These are phyloP conservation scores for Arachnopeziza araneosa DNA, from an alignment of 2,329 filamentous ascomycete genomes.

Conservation along the genomic window DNA sequence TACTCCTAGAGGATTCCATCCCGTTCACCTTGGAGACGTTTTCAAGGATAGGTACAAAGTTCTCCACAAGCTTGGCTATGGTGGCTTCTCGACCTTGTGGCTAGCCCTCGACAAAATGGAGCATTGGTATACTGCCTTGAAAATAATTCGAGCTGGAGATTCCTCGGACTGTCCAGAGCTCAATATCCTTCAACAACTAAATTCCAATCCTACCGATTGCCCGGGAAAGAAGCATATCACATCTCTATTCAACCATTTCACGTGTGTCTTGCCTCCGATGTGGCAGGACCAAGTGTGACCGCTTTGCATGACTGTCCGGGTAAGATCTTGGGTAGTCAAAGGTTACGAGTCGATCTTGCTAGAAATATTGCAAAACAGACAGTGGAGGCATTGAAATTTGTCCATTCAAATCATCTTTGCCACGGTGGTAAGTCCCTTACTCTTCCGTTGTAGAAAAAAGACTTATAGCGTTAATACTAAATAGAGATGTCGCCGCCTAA, in stretches of 20 bases:
- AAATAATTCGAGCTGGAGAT: neutral
- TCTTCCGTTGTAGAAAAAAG: too few species aligned
- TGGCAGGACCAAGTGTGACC: neutral
- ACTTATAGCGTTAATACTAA: too few species aligned
- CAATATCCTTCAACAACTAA: neutral
- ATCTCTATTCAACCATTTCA: neutral
- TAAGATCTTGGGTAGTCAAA: neutral
- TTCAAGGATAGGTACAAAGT: conserved; percentile 31
- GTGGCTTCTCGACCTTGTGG: conserved; percentile 37
- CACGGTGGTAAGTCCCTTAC: too few species aligned
- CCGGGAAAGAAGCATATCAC: neutral
- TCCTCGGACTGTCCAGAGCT: neutral
- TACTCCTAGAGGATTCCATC: conserved; percentile 14
- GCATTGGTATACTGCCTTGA: conserved; percentile 4
- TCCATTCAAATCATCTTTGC: too few species aligned
- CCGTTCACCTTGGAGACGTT: conserved; percentile 22
- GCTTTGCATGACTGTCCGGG: too few species aligned
- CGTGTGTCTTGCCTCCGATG: neutral
- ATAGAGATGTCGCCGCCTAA: too few species aligned
- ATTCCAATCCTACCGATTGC: too few species aligned
- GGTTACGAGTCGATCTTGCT: neutral
- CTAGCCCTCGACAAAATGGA: conserved; percentile 29
- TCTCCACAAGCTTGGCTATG: conserved; percentile 36
- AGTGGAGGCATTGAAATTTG: neutral
- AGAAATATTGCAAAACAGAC: neutral